Evolutionary conservation across 805 yeast genomes (phyloP).

Genomic region (Sporopachydermia quercuum): DNA sequence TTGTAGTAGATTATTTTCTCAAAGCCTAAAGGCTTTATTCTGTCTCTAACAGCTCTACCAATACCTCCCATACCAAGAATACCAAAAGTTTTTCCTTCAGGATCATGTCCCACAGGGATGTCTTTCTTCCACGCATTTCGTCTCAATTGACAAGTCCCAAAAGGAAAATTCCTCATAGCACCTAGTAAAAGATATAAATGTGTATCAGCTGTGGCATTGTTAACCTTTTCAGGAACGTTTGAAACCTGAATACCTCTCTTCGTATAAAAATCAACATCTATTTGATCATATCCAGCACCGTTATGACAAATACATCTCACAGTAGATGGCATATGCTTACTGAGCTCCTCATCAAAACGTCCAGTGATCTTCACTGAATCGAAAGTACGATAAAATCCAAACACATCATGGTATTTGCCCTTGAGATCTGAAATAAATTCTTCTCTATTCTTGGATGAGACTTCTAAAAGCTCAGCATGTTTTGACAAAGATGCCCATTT

Average conservation of each 20-base stretch:
- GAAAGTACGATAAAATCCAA: constrained; percentile 25
- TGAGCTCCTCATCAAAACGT: constrained; percentile 41
- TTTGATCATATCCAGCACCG: constrained; percentile 61
- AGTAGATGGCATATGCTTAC: constrained; percentile 31
- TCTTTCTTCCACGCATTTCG: constrained; percentile 51
- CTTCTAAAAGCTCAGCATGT: not conserved
- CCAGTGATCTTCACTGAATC: constrained; percentile 36
- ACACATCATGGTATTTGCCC: not conserved
- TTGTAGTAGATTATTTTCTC: constrained; percentile 57
- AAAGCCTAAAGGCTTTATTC: constrained; percentile 68
- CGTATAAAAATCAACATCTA: constrained; percentile 35
- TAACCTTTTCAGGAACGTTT: constrained; percentile 52
- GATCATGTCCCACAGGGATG: constrained; percentile 56
- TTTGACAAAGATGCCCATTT: constrained; percentile 2
- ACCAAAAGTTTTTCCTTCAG: constrained; percentile 63
- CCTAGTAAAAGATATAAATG: constrained; percentile 49
- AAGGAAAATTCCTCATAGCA: constrained; percentile 52
- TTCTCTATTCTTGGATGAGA: constrained; percentile 2
- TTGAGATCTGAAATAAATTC: constrained; percentile 3
- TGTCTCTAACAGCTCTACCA: constrained; percentile 64
- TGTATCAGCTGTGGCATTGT: constrained; percentile 58
- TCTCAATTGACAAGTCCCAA: constrained; percentile 37
- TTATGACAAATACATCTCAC: constrained; percentile 35
- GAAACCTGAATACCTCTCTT: constrained; percentile 35
- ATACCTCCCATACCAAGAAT: constrained; percentile 84